Evolutionary conservation across 106 monocot genomes (phyloP), one percentile per base, ranked within the genome.

Genomic region (Dioscorea zingiberensis): DNA sequence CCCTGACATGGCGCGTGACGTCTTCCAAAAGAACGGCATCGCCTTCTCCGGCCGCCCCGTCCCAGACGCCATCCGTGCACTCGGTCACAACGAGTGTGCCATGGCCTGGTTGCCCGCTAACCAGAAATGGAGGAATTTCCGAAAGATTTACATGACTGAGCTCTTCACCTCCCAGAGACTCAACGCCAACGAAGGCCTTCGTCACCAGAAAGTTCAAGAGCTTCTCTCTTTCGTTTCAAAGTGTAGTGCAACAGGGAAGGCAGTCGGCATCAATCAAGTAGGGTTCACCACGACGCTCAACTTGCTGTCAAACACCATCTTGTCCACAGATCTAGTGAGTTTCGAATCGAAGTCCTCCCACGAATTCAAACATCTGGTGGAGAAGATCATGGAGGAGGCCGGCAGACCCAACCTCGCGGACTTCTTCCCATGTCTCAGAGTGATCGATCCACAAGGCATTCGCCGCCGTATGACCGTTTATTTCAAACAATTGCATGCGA

Each of bases 361-460:
- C 0, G 64, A 69, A 28, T 63, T 76, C 69, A 69, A 48, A 11
- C n/a, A 69, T 23, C 26, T 74, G 45, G 61, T 74, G 27, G 24
- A 53, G 24, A 23, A 21, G 6, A 30, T 55, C 44, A 65, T 70
- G 67, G 53, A 46, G 44, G 70, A 70, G 21, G 27, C 28, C 16
- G 77, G 72, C 17, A 55, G 32, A 17, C 73, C 82, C 11, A 82
- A 77, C 59, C n/a, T 82, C 5, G 22, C 77, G 4, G 67, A 82
- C 58, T 69, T 69, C 69, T 72, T 82, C 64, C 81, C 73, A 17
- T 22, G 65, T 47, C 69, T 82, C 44, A 13, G 59, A 25, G 22
- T 24, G 19, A 12, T 73, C 7, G 82, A 77, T 47, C 62, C 44
- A n/a, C 82, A 82, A 21, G 73, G 82, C 13, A 19, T 12, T 15